Evolutionary conservation across 345 rosid genomes (phyloP).

Genomic region (Eucalyptus curtisii): DNA sequence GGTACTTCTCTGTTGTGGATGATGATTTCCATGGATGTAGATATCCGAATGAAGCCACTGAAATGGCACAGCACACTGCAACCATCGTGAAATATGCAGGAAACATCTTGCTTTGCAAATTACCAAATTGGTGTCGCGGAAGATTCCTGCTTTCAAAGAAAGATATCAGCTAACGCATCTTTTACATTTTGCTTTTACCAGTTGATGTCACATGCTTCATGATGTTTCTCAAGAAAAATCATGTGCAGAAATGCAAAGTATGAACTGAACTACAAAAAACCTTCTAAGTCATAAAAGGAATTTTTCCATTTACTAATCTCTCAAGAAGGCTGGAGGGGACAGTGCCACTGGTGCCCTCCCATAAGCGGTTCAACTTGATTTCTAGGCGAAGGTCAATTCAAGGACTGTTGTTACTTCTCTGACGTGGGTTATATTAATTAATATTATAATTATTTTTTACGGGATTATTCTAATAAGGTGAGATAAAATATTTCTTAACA

Average conservation of each 20-base stretch:
- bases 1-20: slow-evolving; percentile 65
- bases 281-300: not conserved
- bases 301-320: not conserved
- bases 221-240: not conserved
- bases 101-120: slow-evolving; percentile 93
- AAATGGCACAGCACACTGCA: slow-evolving; percentile 62
- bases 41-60: slow-evolving; percentile 64
- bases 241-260: not conserved
- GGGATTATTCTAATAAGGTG: too few species aligned
- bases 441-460: too few species aligned
- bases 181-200: not conserved
- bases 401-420: not conserved
- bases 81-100: slow-evolving; percentile 86
- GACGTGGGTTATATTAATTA: too few species aligned
- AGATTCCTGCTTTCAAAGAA: slow-evolving; percentile 36
- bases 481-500: too few species aligned
- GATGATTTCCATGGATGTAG: slow-evolving; percentile 91
- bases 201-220: not conserved
- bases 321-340: not conserved
- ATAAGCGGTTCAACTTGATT: not conserved
- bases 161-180: not conserved
- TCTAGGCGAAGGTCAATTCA: not conserved
- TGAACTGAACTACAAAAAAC: not conserved
- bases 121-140: slow-evolving; percentile 93
- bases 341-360: not conserved